Evolutionary conservation across 2,329 filamentous ascomycete species (phyloP).

Genomic region (Aspergillus sp.): DNA sequence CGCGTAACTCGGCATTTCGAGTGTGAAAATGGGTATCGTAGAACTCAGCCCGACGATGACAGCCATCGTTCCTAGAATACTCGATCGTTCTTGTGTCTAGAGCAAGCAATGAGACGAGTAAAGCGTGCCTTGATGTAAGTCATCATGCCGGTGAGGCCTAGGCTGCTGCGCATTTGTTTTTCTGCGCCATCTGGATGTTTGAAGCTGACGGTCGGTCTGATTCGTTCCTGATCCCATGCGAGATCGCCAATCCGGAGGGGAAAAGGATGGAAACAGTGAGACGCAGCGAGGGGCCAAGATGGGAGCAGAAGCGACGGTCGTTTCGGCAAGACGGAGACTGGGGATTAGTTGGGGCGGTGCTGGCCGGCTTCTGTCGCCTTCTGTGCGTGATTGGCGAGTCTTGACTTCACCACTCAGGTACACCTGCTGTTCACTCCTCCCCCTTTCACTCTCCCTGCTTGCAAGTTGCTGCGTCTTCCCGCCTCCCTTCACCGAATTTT

Average conservation of each 20-base stretch:
- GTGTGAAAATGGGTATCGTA: background rate
- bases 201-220: background rate
- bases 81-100: background rate
- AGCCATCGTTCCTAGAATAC: background rate
- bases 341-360: background rate
- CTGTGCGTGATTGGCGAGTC: conserved; percentile 1
- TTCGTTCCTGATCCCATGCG: background rate
- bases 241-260: background rate
- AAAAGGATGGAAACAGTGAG: background rate
- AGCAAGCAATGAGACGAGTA: too few relatives aligned
- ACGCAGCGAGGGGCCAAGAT: background rate
- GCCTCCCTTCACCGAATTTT: background rate
- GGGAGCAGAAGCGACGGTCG: background rate
- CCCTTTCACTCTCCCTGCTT: background rate
- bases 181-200: conserved; percentile 1
- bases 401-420: conserved; percentile 16
- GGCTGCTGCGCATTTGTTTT: conserved; percentile 7
- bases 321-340: background rate
- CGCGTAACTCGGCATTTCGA: background rate
- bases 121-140: background rate
- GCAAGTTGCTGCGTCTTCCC: background rate
- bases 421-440: background rate
- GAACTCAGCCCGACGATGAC: background rate
- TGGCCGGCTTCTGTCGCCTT: conserved; percentile 9
- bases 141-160: conserved; percentile 5